These are phyloP conservation scores for Aspergillus quadrilineatus DNA, from an alignment of 2,329 filamentous ascomycete genomes.

Conservation along the genomic window DNA sequence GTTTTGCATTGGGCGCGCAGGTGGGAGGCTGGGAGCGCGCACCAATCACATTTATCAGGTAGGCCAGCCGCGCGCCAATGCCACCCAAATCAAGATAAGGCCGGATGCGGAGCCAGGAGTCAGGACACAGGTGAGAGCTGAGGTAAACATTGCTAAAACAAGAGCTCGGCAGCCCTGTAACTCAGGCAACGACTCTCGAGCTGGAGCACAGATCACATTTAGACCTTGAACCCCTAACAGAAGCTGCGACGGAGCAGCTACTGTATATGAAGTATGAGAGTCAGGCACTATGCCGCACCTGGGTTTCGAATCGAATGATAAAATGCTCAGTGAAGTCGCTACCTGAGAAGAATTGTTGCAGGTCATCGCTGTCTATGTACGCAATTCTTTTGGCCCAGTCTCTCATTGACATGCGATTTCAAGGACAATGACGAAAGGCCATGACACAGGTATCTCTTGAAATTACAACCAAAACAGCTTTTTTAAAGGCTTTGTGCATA, in stretches of 20 bases:
- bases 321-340: too few species aligned
- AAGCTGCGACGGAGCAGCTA: not conserved
- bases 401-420: too few species aligned
- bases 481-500: too few species aligned
- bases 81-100: conserved; percentile 2
- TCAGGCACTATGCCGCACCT: too few species aligned
- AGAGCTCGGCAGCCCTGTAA: conserved; percentile 19
- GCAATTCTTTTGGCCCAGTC: too few species aligned
- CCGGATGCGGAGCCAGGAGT: conserved; percentile 14
- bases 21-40: conserved; percentile 25
- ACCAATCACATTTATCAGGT: conserved; percentile 25
- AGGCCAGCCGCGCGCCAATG: conserved; percentile 28
- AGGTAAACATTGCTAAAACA: conserved; percentile 21
- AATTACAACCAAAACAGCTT: too few species aligned
- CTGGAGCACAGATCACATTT: not conserved
- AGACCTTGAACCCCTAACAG: not conserved
- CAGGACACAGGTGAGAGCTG: not conserved
- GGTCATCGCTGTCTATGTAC: too few species aligned
- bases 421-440: too few species aligned
- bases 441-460: too few species aligned
- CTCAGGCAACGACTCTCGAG: conserved; percentile 22
- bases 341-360: too few species aligned
- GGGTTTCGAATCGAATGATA: too few species aligned
- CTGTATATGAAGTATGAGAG: not conserved
- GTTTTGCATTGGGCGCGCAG: conserved; percentile 14